These are phyloP conservation scores for Chaetomiaceae sp. DNA, from an alignment of 2,329 filamentous ascomycete species.

Conservation along the genomic window DNA sequence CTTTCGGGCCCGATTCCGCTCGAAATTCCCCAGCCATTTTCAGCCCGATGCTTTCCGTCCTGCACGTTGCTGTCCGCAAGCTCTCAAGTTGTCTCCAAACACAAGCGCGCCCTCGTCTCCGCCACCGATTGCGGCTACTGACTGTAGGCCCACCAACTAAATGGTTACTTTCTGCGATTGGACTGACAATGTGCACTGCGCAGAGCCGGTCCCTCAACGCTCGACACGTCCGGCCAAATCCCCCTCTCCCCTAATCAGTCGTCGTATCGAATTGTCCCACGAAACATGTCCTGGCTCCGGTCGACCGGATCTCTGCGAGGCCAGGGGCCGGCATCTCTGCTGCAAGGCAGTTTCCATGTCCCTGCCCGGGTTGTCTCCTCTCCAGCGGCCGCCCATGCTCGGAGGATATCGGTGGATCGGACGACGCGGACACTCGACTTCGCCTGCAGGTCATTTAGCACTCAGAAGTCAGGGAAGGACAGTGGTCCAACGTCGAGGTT, in stretches of 20 bases:
- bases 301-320: background rate
- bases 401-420: background rate
- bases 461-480: background rate
- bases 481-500: constrained; percentile 6
- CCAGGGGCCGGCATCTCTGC: background rate
- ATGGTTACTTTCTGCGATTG: too few relatives aligned
- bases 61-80: too few relatives aligned
- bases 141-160: too few relatives aligned
- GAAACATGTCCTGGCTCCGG: background rate
- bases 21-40: background rate
- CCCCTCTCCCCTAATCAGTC: background rate
- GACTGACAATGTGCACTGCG: too few relatives aligned
- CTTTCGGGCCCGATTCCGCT: background rate
- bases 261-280: background rate
- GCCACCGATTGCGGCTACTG: too few relatives aligned
- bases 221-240: too few relatives aligned
- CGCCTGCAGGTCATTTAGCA: background rate
- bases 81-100: too few relatives aligned
- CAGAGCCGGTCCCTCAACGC: too few relatives aligned
- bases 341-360: background rate
- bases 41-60: too few relatives aligned
- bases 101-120: too few relatives aligned
- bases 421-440: background rate
- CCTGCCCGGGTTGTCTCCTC: background rate
- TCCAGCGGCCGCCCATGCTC: background rate